Evolutionary conservation across 805 yeast species (phyloP), one percentile per base, ranked within the genome.

Genomic region (Sungouiella blattae): DNA sequence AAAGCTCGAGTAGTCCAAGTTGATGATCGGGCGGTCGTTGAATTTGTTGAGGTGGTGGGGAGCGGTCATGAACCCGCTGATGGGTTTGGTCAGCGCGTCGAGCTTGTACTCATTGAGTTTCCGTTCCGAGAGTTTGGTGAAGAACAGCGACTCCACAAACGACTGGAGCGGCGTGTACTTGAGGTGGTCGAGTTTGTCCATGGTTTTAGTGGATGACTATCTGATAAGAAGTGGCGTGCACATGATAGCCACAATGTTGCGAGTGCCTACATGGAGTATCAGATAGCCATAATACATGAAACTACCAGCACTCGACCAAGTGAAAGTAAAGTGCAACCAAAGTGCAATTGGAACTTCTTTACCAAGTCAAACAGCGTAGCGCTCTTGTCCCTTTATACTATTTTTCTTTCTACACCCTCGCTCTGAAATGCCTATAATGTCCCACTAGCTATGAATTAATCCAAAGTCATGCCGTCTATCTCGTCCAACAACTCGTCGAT

Each of bases 401-500:
- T n/a, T n/a, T n/a, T n/a, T n/a, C n/a, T n/a, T n/a, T n/a, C n/a
- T n/a, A n/a, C n/a, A n/a, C n/a, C n/a, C n/a, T n/a, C n/a, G n/a
- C n/a, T n/a, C n/a, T n/a, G n/a, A n/a, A n/a, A n/a, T n/a, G n/a
- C n/a, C n/a, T n/a, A n/a, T n/a, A n/a, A n/a, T n/a, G n/a, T n/a
- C n/a, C n/a, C n/a, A n/a, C n/a, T n/a, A n/a, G n/a, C n/a, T n/a
- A n/a, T n/a, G n/a, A n/a, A n/a, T n/a, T 77, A 87, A 26, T 82
- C 88, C 58, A 89, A 70, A 18, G 86, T 86, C 95, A 89, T 83
- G 39, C 85, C 96, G 50, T 88, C 97, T 52, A 93, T 71, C 58
- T 93, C 98, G 52, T 93, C 98, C 64, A 93, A 72, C 50, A 93
- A 73, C 65, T 93, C 98, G 55, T 89, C 96, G 38, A 93, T 78